These are phyloP conservation scores for Saccharomycopsis sp. DNA, from an alignment of 805 yeast genomes.

Conservation along the genomic window DNA sequence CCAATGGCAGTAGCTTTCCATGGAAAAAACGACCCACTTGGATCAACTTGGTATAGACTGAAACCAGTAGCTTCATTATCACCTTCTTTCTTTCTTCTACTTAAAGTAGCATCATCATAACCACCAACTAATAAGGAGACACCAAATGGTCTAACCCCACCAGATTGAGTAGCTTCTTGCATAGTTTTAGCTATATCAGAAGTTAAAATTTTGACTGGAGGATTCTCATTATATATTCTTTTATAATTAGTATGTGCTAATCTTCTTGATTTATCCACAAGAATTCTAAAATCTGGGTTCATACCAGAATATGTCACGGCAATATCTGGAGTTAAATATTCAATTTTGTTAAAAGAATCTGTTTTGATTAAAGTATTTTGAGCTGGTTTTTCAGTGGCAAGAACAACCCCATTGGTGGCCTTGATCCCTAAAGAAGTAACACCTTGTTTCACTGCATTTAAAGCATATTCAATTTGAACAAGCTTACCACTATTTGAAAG, in stretches of 20 bases:
- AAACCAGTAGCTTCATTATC: conserved; percentile 30
- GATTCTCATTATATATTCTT: conserved; percentile 90
- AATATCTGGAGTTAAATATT: conserved; percentile 82
- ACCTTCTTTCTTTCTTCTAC: conserved; percentile 30
- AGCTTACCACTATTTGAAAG: conserved; percentile 69
- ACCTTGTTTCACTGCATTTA: conserved; percentile 96
- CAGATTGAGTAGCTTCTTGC: conserved; percentile 98
- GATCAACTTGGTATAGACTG: conserved; percentile 93
- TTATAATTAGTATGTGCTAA: conserved; percentile 89
- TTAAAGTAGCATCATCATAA: conserved; percentile 48
- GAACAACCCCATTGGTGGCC: conserved; percentile 90
- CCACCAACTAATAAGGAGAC: conserved; percentile 93
- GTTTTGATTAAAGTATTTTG: conserved; percentile 66
- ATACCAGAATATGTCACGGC: conserved; percentile 97
- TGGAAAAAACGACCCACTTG: conserved; percentile 95
- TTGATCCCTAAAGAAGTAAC: conserved; percentile 92
- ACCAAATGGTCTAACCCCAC: conserved; percentile 99
- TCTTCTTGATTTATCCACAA: conserved; percentile 89
- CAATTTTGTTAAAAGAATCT: conserved; percentile 69
- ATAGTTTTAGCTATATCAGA: conserved; percentile 91
- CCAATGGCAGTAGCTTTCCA: conserved; percentile 99
- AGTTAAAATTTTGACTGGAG: conserved; percentile 89
- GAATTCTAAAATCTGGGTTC: conserved; percentile 97
- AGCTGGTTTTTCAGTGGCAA: conserved; percentile 93
- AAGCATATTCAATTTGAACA: conserved; percentile 95